These are phyloP conservation scores for Isatis tinctoria DNA, from an alignment of 345 rosid genomes.

Conservation along the genomic window DNA sequence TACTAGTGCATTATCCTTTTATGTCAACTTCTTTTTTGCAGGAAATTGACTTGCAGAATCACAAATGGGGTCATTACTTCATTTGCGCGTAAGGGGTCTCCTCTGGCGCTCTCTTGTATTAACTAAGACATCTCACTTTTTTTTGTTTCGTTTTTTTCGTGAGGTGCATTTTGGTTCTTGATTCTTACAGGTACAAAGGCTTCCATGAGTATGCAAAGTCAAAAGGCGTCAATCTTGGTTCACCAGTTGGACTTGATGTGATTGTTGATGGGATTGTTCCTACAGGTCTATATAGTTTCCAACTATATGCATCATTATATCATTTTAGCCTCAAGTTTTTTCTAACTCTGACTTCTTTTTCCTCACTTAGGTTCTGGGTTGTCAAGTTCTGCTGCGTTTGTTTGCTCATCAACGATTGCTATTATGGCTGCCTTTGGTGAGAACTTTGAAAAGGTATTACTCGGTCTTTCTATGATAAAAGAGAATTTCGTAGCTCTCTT, in stretches of 20 bases:
- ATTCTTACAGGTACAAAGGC: constrained; percentile 72
- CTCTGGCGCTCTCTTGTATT: not conserved
- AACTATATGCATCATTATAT: not conserved
- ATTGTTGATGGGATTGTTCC: constrained; percentile 93
- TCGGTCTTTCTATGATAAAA: not conserved
- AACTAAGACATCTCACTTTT: not conserved
- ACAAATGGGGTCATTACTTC: constrained; percentile 95
- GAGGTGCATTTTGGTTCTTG: not conserved
- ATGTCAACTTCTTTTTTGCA: constrained; percentile 29
- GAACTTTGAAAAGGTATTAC: constrained; percentile 70
- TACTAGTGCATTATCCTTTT: not conserved
- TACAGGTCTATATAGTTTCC: constrained; percentile 51
- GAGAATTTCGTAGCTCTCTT: not conserved
- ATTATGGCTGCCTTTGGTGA: constrained; percentile 77
- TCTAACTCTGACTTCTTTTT: not conserved
- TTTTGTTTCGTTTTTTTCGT: not conserved
- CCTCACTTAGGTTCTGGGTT: constrained; percentile 69
- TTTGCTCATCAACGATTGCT: constrained; percentile 89
- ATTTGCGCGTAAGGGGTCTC: constrained; percentile 70
- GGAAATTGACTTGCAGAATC: constrained; percentile 88
- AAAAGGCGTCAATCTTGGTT: constrained; percentile 65
- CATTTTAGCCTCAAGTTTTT: not conserved
- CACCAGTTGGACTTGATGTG: constrained; percentile 81
- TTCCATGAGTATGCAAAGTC: constrained; percentile 66
- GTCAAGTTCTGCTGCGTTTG: constrained; percentile 97